Conservation (phyloP, 2,329 filamentous ascomycete species). For the Cladophialophora yegresii region DNA sequence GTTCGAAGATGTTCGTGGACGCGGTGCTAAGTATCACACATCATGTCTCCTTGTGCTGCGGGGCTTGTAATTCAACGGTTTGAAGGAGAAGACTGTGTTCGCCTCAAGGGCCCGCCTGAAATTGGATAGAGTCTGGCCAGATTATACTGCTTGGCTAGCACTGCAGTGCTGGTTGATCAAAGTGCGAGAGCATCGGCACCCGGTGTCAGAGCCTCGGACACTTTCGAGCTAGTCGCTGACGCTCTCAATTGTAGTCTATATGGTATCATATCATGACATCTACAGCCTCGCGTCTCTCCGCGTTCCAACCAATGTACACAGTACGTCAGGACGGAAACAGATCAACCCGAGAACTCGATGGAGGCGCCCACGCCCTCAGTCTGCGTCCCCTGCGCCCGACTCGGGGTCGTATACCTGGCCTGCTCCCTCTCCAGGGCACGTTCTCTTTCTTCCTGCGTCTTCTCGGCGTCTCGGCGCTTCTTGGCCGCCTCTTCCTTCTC, state of each 20-base stretch:
- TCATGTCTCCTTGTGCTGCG: background rate
- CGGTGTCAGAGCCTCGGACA: background rate
- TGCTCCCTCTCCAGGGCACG: slow-evolving; percentile 14
- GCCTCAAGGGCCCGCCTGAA: background rate
- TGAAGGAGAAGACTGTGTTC: background rate
- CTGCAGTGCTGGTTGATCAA: background rate
- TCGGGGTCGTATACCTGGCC: slow-evolving; percentile 24
- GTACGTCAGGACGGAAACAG: background rate
- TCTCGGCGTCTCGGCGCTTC: slow-evolving; percentile 41
- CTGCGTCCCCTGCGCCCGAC: slow-evolving; percentile 31
- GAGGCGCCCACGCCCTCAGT: slow-evolving; percentile 16
- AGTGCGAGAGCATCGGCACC: background rate
- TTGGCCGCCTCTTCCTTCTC: slow-evolving; percentile 43
- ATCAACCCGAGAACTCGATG: slow-evolving; percentile 9
- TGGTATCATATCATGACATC: background rate
- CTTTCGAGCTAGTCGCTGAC: background rate
- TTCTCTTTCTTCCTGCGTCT: slow-evolving; percentile 35
- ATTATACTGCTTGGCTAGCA: background rate
- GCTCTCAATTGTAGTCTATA: background rate
- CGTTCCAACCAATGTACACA: background rate
- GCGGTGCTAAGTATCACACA: background rate
- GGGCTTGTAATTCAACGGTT: background rate
- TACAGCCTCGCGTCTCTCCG: background rate
- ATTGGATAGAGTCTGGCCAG: background rate
- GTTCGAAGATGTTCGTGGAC: background rate